Evolutionary conservation across 805 yeast species (phyloP).

Genomic region (Metschnikowia reukaufii): DNA sequence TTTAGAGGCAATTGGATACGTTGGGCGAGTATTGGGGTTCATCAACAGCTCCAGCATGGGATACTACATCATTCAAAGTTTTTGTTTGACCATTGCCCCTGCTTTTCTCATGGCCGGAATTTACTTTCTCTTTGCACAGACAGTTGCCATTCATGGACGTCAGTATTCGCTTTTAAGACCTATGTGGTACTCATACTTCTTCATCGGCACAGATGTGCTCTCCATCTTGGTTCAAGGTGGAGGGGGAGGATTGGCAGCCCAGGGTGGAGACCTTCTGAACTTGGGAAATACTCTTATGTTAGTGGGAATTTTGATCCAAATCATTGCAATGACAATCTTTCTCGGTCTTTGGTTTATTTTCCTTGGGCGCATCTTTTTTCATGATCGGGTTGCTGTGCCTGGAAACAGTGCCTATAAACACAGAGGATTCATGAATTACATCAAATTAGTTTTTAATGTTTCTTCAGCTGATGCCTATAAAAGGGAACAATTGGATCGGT

Average conservation of each 20-base stretch:
- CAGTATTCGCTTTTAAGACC: conserved; percentile 40
- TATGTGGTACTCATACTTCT: conserved; percentile 45
- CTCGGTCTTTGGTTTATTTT: conserved; percentile 38
- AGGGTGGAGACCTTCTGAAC: conserved; percentile 26
- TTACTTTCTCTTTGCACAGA: conserved; percentile 41
- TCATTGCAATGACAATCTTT: conserved; percentile 39
- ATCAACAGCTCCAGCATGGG: conserved; percentile 22
- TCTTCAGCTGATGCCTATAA: conserved; percentile 26
- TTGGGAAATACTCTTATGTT: conserved; percentile 40
- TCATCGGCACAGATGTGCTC: conserved; percentile 37
- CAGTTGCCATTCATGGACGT: conserved; percentile 40
- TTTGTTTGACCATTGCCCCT: conserved; percentile 40
- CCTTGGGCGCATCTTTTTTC: conserved; percentile 33
- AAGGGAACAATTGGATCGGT: conserved; percentile 25
- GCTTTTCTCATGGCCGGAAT: conserved; percentile 46
- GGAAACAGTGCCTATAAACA: conserved; percentile 14
- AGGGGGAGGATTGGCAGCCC: conserved; percentile 39
- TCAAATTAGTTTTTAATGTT: conserved; percentile 30
- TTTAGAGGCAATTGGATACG: conserved; percentile 38
- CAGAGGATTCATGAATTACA: conserved; percentile 22
- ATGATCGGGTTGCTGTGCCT: conserved; percentile 17
- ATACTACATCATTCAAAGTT: conserved; percentile 33
- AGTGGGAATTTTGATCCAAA: conserved; percentile 40
- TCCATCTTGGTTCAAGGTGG: conserved; percentile 40
- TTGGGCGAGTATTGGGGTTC: conserved; percentile 37